Conservation (phyloP, 805 yeast genomes). For the Kluyveromyces wickerhamii region DNA sequence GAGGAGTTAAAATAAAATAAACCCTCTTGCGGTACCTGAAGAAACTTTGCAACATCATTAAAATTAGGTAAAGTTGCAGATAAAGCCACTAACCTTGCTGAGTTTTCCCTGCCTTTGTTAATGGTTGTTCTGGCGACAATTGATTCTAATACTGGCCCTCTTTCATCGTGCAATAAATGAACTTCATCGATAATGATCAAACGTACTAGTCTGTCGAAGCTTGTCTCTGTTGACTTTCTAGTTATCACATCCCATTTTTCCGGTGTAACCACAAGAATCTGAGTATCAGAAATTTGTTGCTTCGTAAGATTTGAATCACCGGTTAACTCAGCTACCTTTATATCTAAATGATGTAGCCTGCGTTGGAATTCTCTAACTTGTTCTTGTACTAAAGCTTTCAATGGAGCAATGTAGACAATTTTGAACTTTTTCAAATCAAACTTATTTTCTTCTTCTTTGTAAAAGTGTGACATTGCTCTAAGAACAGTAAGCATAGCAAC, state of each 20-base stretch:
- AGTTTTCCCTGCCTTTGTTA: slow-evolving; percentile 32
- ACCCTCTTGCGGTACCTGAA: slow-evolving; percentile 57
- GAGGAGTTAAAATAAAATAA: slow-evolving; percentile 75
- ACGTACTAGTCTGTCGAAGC: slow-evolving; percentile 55
- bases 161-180: slow-evolving; percentile 83
- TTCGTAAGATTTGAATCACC: slow-evolving; percentile 80
- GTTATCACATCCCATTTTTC: slow-evolving; percentile 97
- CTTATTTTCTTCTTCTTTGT: slow-evolving; percentile 39
- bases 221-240: slow-evolving; percentile 63
- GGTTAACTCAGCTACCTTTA: slow-evolving; percentile 76
- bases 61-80: slow-evolving; percentile 93
- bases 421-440: slow-evolving; percentile 52
- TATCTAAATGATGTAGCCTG: slow-evolving; percentile 54
- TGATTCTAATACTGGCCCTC: slow-evolving; percentile 92
- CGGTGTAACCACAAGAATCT: slow-evolving; percentile 84
- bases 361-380: slow-evolving; percentile 81
- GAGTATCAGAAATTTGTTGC: slow-evolving; percentile 70
- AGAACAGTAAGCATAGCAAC: slow-evolving; percentile 83
- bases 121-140: slow-evolving; percentile 70
- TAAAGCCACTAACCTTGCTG: slow-evolving; percentile 69
- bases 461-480: slow-evolving; percentile 47
- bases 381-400: slow-evolving; percentile 92
- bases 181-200: slow-evolving; percentile 85
- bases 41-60: slow-evolving; percentile 73
- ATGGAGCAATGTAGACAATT: slow-evolving; percentile 84